Percentiles rank a stretch among this genome's conserved stretches.
These are phyloP conservation scores for Hibiscus trionum DNA, from an alignment of 345 rosid genomes.

Conservation along the genomic window DNA sequence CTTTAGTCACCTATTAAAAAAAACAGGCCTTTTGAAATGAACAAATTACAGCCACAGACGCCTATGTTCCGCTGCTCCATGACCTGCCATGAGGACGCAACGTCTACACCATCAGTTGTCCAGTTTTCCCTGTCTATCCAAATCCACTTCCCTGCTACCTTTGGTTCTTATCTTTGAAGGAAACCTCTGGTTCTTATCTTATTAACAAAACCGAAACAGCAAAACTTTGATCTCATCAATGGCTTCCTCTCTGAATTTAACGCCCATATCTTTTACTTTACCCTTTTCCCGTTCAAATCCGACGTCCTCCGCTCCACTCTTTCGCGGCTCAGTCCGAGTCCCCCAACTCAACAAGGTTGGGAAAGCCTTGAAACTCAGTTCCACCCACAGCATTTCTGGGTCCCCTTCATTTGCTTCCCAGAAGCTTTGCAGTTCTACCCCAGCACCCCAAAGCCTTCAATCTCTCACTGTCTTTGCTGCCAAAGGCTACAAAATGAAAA, in stretches of 20 bases:
- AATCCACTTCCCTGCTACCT: not conserved
- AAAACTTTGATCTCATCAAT: slow-evolving; percentile 15
- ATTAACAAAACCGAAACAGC: not conserved
- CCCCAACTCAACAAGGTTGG: slow-evolving; percentile 25
- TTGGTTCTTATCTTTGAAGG: not conserved
- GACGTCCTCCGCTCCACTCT: slow-evolving; percentile 18
- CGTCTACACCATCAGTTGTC: no score
- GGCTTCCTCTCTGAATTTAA: slow-evolving; percentile 53
- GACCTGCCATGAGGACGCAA: not conserved
- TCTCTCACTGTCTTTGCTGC: slow-evolving; percentile 62
- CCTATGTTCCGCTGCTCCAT: not conserved
- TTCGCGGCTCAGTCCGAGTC: slow-evolving; percentile 33
- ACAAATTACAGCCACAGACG: not conserved
- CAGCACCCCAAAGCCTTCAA: slow-evolving; percentile 29
- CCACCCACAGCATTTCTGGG: slow-evolving; percentile 42
- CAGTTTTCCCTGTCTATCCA: not conserved
- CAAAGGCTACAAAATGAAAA: slow-evolving; percentile 92
- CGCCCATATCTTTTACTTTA: slow-evolving; percentile 33
- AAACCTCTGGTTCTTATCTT: not conserved
- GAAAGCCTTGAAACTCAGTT: slow-evolving; percentile 45
- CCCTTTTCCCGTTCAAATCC: slow-evolving; percentile 19
- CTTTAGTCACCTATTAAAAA: no score
- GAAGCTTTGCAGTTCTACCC: slow-evolving; percentile 18
- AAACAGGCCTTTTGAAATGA: no score
- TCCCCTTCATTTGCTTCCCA: slow-evolving; percentile 30